phyloP scores from a whole-genome alignment of 176 grass and related monocot species.

The Phoenix roebelenii region DNA sequence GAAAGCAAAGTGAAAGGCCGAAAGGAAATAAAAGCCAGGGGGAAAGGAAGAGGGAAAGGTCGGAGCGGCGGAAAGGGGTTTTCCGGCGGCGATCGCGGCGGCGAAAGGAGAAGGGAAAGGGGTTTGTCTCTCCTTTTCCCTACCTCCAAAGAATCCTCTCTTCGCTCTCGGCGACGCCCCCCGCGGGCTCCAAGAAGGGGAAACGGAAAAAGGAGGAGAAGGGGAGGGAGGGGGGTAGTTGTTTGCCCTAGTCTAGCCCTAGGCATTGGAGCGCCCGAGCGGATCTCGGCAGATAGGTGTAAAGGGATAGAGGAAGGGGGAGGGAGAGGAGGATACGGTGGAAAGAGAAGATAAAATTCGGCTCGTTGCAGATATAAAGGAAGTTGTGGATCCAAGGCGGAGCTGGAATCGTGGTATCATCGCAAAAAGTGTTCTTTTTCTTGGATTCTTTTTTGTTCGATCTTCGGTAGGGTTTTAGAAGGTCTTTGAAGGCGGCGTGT shows the following conservation, averaged over 20 bases:
- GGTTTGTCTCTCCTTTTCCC: background rate
- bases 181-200: background rate
- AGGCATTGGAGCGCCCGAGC: background rate
- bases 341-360: background rate
- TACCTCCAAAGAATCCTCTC: background rate
- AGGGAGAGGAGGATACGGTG: background rate
- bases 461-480: background rate
- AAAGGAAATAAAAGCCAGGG: background rate
- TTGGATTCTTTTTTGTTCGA: background rate
- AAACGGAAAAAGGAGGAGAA: background rate
- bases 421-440: too few relatives aligned
- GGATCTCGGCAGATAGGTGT: too few relatives aligned
- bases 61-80: too few relatives aligned
- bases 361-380: background rate
- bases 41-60: background rate
- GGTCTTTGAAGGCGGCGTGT: background rate
- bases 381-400: background rate
- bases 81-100: too few relatives aligned
- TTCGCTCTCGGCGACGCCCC: background rate
- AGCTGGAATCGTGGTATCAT: background rate
- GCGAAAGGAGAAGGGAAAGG: too few relatives aligned
- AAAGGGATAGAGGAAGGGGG: too few relatives aligned
- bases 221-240: background rate
- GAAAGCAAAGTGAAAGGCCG: conserved; percentile 23
- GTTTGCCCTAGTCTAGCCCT: background rate